phyloP scores from a whole-genome alignment of 2,329 filamentous ascomycete genomes.

The Helicocarpus griseus region DNA sequence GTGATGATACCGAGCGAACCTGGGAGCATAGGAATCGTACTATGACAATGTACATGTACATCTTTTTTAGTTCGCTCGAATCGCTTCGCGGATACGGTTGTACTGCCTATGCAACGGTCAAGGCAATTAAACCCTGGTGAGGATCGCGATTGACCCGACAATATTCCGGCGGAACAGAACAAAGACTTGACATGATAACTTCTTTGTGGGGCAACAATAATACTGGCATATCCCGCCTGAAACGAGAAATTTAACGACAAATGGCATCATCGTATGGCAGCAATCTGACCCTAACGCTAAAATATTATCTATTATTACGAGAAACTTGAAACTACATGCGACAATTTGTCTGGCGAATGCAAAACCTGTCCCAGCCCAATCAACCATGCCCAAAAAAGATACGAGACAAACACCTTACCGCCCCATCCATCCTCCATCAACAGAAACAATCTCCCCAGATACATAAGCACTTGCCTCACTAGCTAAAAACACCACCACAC shows the following conservation, averaged over 20 bases:
- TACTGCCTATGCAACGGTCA: no score
- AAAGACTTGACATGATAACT: no score
- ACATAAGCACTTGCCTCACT: constrained; percentile 16
- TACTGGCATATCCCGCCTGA: background rate
- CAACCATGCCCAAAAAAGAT: no score
- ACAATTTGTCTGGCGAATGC: background rate
- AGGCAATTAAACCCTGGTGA: no score
- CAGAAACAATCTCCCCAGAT: constrained; percentile 57
- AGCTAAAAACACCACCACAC: constrained; percentile 14
- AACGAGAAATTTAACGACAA: background rate
- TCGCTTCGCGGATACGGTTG: no score
- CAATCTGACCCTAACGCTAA: background rate
- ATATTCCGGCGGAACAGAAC: no score
- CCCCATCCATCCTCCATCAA: constrained; percentile 92
- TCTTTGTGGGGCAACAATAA: background rate
- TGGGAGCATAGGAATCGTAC: no score
- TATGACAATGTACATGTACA: no score
- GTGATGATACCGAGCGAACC: background rate
- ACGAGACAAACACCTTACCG: constrained; percentile 39
- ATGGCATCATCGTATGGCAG: background rate
- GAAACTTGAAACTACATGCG: background rate
- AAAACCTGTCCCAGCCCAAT: background rate
- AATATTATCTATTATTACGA: background rate
- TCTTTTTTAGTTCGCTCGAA: no score
- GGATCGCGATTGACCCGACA: no score